These are phyloP conservation scores for Leccinum imitatum DNA, from an alignment of 768 basidiomycete species.

Conservation along the genomic window DNA sequence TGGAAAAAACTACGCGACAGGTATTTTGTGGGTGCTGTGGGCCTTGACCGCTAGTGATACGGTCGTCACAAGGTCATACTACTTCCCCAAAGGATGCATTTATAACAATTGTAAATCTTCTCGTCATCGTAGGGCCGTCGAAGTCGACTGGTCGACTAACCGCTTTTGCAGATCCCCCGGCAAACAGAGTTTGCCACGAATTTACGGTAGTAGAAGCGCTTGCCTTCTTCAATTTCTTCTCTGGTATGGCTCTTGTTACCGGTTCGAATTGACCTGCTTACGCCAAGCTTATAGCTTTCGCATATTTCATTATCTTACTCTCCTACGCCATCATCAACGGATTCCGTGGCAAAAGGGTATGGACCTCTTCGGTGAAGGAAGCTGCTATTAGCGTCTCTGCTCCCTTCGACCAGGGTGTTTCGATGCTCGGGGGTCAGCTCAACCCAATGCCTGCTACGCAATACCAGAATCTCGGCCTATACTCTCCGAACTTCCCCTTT, in stretches of 20 bases:
- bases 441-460: conserved; percentile 3
- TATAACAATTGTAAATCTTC: conserved; percentile 4
- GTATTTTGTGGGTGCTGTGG: conserved; percentile 27
- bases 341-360: conserved; percentile 23
- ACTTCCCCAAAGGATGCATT: conserved; percentile 22
- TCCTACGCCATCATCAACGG: conserved; percentile 22
- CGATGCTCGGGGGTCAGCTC: conserved; percentile 13
- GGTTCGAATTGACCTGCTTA: not conserved
- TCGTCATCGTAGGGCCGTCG: not conserved
- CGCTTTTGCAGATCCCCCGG: conserved; percentile 6
- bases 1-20: conserved; percentile 6
- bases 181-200: conserved; percentile 19
- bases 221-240: conserved; percentile 25
- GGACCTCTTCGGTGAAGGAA: conserved; percentile 25
- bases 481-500: not conserved
- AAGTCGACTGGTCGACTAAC: not conserved
- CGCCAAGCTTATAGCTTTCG: conserved; percentile 16
- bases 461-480: conserved; percentile 7
- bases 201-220: conserved; percentile 20
- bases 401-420: not conserved
- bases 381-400: conserved; percentile 4
- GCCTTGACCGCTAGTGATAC: conserved; percentile 15
- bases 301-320: conserved; percentile 23
- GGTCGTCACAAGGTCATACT: conserved; percentile 1
- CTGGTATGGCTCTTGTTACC: conserved; percentile 18